phyloP scores from a whole-genome alignment of 805 yeast species.

The Komagataella phaffii region DNA sequence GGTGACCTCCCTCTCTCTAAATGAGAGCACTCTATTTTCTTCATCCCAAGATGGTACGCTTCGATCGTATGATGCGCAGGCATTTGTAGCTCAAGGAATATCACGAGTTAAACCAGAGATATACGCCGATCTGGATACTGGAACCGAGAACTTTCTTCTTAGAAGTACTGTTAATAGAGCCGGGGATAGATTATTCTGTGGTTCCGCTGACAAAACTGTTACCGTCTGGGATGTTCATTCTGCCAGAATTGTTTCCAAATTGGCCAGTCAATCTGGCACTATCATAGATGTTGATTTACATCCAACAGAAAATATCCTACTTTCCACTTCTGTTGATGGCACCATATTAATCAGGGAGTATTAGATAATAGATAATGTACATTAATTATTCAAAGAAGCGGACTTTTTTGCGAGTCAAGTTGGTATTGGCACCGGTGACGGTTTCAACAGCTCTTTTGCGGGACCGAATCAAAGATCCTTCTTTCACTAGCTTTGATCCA shows the following conservation, averaged over 20 bases:
- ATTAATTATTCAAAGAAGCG: neutral
- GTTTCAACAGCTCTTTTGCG: neutral
- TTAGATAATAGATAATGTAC: conserved; percentile 6
- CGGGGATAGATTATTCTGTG: conserved; percentile 32
- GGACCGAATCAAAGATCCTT: neutral
- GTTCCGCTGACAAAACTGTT: conserved; percentile 47
- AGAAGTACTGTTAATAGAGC: conserved; percentile 32
- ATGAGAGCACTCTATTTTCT: conserved; percentile 31
- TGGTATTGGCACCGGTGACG: neutral
- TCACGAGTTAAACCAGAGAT: conserved; percentile 28
- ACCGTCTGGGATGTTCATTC: conserved; percentile 49
- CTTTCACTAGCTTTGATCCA: neutral
- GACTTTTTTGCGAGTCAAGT: neutral
- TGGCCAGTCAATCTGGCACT: conserved; percentile 48
- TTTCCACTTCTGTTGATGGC: conserved; percentile 44
- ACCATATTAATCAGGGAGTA: conserved; percentile 33
- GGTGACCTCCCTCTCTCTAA: conserved; percentile 41
- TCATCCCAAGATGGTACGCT: conserved; percentile 45
- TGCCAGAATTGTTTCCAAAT: conserved; percentile 29
- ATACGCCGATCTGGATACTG: conserved; percentile 45
- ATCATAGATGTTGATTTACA: conserved; percentile 49
- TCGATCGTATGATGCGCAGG: conserved; percentile 40
- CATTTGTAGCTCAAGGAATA: conserved; percentile 23
- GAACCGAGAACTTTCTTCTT: conserved; percentile 36
- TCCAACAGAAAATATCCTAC: conserved; percentile 24